Evolutionary conservation across 306 rosid species (phyloP).

Genomic region (Spatholobus suberectus): DNA sequence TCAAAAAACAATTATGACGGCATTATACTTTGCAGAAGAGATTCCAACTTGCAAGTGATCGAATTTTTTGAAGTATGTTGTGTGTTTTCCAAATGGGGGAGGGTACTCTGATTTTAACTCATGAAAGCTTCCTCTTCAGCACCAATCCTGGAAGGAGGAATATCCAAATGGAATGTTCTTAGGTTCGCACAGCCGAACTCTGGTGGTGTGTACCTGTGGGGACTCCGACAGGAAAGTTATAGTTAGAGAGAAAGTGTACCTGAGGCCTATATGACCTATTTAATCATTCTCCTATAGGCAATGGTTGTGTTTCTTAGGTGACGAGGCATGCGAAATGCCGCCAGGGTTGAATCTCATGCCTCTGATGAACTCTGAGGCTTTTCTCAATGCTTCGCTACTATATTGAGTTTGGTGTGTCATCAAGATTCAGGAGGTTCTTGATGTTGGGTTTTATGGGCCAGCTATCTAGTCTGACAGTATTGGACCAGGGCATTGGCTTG

Average conservation of each 20-base stretch:
- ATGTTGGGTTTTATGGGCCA: background rate
- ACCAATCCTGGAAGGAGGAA: background rate
- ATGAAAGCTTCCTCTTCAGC: background rate
- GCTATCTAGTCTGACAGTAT: background rate
- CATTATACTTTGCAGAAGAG: constrained; percentile 17
- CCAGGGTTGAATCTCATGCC: background rate
- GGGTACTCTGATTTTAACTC: constrained; percentile 22
- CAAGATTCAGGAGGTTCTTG: background rate
- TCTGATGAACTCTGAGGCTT: background rate
- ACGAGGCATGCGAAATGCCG: background rate
- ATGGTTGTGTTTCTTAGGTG: background rate
- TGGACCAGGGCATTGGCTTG: background rate
- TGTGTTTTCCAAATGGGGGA: background rate
- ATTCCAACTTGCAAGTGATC: constrained; percentile 34
- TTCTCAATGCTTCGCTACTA: background rate
- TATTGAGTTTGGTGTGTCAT: background rate
- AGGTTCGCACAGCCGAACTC: background rate
- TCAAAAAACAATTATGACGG: constrained; percentile 22
- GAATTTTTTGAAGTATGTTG: constrained; percentile 23
- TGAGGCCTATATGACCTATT: background rate
- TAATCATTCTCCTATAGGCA: background rate
- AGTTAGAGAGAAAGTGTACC: background rate
- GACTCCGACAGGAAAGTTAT: background rate
- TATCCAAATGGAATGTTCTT: background rate
- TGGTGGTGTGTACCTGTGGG: background rate